Base-by-base conservation (phyloP, 192 early-diverging fungal genomes). In the Coemansia sp. region DNA sequence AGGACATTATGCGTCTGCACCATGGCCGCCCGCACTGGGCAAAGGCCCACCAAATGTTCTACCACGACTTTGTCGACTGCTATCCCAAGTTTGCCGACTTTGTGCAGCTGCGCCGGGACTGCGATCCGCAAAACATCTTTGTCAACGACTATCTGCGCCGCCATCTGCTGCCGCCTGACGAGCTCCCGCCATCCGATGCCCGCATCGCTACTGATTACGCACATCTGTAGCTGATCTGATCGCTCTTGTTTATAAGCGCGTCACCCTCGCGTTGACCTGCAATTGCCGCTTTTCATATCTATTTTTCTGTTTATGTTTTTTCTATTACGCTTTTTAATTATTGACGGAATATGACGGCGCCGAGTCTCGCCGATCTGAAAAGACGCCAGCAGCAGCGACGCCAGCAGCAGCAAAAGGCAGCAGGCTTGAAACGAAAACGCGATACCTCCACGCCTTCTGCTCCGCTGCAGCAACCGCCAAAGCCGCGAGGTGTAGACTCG, bases 11-110 rank as follows among this genome's bases (percentile, higher is more conserved):
- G 90, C 69, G 86, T 19, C 71, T 76, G 1, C 82, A 81, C 19
- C 69, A 64, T 6, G 90, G 90, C 0, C 72, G 89, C 15, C 90
- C 90, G 40, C 89, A 92, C 57, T 92, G 90, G 90, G 90, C 89
- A 55, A 90, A 90, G 71, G 84, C 84, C 0, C 90, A 92, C 63
- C 66, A 67, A 23, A 86, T 89, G 71, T 66, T 74, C 28, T 69
- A 69, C 47, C 60, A 69, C 19, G 84, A 86, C 9, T 66, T 92
- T 28, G 64, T 62, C 26, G 55, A 67, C 14, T 63, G 79, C 0
- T 92, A 92, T 61, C 90, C 90, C 6, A 82, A 81, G 59, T 84
- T 90, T 59, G 47, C 72, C 20, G 78, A 85, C 28, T 92, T 90
- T 69, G 44, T 80, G 20, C 34, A 59, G 38, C 62, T 90, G 23